Evolutionary conservation across 164 flowering plant species (phyloP).

Genomic region (Piper longum): DNA sequence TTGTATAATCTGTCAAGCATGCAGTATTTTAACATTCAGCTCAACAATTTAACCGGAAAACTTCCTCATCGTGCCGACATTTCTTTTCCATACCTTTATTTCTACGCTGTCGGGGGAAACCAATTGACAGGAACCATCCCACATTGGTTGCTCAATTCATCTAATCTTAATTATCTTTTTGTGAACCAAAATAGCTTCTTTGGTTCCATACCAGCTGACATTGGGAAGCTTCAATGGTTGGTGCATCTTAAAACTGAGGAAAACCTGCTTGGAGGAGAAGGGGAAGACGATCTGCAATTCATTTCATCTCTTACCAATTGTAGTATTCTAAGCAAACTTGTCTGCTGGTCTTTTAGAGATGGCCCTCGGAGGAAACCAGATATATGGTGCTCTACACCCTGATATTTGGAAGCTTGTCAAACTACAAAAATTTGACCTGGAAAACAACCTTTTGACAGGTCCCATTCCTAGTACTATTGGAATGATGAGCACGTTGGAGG

Average conservation of each 20-base stretch:
- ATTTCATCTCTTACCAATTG: constrained; percentile 22
- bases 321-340: constrained; percentile 16
- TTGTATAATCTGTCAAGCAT: not conserved
- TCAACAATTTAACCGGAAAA: constrained; percentile 14
- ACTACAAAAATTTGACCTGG: not conserved
- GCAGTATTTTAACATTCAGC: not conserved
- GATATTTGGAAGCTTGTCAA: not conserved
- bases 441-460: not conserved
- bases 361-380: not conserved
- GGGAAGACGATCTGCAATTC: constrained; percentile 15
- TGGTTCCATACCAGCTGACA: constrained; percentile 1
- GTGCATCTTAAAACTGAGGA: not conserved
- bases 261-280: not conserved
- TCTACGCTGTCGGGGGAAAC: constrained; percentile 16
- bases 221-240: not conserved
- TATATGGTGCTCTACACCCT: not conserved
- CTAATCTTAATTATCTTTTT: constrained; percentile 19
- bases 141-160: constrained; percentile 23
- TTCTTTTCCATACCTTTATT: constrained; percentile 19
- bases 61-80: constrained; percentile 2
- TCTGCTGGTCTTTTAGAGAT: constrained; percentile 17
- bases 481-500: not conserved
- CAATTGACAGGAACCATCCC: constrained; percentile 35
- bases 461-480: not conserved
- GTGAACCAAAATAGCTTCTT: constrained; percentile 17